These are phyloP conservation scores for Sambucus nigra DNA, from an alignment of 129 eudicot species.

Conservation along the genomic window DNA sequence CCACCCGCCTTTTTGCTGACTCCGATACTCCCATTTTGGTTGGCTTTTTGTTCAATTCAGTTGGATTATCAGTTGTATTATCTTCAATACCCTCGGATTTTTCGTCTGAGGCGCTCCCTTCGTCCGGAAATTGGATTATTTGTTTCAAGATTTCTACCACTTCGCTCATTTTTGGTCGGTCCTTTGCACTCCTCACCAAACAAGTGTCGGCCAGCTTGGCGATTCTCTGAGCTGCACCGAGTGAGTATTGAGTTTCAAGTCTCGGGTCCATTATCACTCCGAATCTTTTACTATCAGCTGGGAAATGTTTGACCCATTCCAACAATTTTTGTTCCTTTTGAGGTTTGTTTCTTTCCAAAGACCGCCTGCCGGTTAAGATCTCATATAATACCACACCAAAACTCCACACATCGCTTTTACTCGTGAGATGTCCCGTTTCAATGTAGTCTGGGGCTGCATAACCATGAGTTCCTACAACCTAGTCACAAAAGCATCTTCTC, in stretches of 20 bases:
- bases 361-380: slow-evolving; percentile 70
- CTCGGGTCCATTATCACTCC: slow-evolving; percentile 58
- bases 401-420: slow-evolving; percentile 94
- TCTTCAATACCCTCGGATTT: slow-evolving; percentile 24
- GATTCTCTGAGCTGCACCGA: slow-evolving; percentile 51
- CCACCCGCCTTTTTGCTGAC: slow-evolving; percentile 63
- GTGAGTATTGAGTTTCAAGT: slow-evolving; percentile 59
- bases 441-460: slow-evolving; percentile 93
- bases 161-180: slow-evolving; percentile 75
- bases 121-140: slow-evolving; percentile 31
- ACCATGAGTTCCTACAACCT: slow-evolving; percentile 93
- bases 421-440: slow-evolving; percentile 83
- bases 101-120: slow-evolving; percentile 43
- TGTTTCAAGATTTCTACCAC: slow-evolving; percentile 71
- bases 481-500: slow-evolving; percentile 4
- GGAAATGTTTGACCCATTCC: slow-evolving; percentile 73
- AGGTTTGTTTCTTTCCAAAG: slow-evolving; percentile 64
- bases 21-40: slow-evolving; percentile 34
- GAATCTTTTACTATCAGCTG: slow-evolving; percentile 54
- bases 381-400: slow-evolving; percentile 83
- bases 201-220: slow-evolving; percentile 81
- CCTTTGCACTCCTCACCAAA: slow-evolving; percentile 50
- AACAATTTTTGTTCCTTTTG: slow-evolving; percentile 56
- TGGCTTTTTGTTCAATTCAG: slow-evolving; percentile 22
- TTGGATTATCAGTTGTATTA: slow-evolving; percentile 25